phyloP scores from a whole-genome alignment of 768 basidiomycete genomes.

The Mycena vitilis region DNA sequence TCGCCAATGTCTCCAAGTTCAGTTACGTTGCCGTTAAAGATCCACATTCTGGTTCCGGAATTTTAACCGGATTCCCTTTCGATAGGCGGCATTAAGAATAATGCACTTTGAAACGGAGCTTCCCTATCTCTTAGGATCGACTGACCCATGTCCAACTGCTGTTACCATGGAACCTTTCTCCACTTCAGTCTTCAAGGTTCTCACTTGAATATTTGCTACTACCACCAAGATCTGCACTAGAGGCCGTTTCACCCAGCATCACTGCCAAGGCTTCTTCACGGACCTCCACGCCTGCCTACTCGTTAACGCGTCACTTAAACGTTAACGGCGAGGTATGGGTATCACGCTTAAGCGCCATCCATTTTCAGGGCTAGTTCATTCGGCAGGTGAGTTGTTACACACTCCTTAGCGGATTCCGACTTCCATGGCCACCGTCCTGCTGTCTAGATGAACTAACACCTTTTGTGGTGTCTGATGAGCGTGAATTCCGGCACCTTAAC shows the following conservation, averaged over 20 bases:
- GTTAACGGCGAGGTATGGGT: constrained; percentile 86
- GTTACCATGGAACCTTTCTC: constrained; percentile 90
- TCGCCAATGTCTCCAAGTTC: too few species aligned
- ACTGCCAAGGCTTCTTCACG: constrained; percentile 83
- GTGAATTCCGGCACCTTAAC: constrained; percentile 84
- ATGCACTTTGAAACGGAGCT: too few species aligned
- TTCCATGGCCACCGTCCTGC: constrained; percentile 91
- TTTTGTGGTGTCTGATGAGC: constrained; percentile 88
- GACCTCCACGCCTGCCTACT: constrained; percentile 85
- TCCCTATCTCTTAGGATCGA: too few species aligned
- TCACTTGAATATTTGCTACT: constrained; percentile 91
- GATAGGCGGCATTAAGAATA: too few species aligned
- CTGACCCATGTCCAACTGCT: constrained; percentile 88
- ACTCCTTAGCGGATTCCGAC: constrained; percentile 88
- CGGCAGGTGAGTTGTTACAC: constrained; percentile 92
- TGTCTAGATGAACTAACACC: constrained; percentile 91
- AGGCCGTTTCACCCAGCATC: constrained; percentile 80
- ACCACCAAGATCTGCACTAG: constrained; percentile 90
- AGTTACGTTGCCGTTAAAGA: too few species aligned
- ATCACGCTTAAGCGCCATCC: constrained; percentile 90
- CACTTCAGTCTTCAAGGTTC: constrained; percentile 90
- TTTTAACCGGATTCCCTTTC: too few species aligned
- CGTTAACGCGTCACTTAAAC: constrained; percentile 77
- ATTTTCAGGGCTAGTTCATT: constrained; percentile 93
- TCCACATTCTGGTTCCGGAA: too few species aligned